phyloP scores from a whole-genome alignment of 257 asterid genomes.

The Solanum habrochaites region DNA sequence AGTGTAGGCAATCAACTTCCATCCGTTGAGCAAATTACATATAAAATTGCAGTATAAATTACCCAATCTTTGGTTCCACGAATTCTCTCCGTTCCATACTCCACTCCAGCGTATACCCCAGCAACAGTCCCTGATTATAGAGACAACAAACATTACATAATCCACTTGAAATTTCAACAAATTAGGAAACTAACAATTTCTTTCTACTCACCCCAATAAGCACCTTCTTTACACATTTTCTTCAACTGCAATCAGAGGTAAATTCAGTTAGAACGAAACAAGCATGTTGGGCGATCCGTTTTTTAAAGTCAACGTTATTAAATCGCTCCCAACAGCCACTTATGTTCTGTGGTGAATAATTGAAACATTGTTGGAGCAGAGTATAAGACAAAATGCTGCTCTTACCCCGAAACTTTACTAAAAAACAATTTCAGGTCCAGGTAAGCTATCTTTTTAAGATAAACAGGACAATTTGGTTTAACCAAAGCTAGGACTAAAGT shows the following conservation, averaged over 20 bases:
- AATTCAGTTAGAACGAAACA: slow-evolving; percentile 5
- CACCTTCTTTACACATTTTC: slow-evolving; percentile 90
- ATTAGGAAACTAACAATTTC: not conserved
- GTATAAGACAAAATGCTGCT: not conserved
- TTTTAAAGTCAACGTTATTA: not conserved
- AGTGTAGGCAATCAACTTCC: not conserved
- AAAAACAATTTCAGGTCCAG: not conserved
- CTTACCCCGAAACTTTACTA: not conserved
- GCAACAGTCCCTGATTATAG: slow-evolving; percentile 56
- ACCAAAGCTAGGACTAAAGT: not conserved
- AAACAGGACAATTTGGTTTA: not conserved
- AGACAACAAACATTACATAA: not conserved
- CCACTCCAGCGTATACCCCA: slow-evolving; percentile 70
- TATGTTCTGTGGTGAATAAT: not conserved
- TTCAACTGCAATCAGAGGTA: slow-evolving; percentile 47
- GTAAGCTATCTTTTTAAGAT: not conserved
- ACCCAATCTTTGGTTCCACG: slow-evolving; percentile 91
- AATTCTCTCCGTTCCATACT: slow-evolving; percentile 50
- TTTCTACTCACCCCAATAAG: slow-evolving; percentile 74
- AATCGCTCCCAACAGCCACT: not conserved
- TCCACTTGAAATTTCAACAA: not conserved
- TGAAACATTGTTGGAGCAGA: not conserved
- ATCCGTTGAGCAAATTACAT: not conserved
- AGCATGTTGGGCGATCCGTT: not conserved
- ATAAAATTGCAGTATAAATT: slow-evolving; percentile 4